Percentiles rank a stretch among this genome's conserved stretches.
Conservation (phyloP, 441 rosid genomes). For the Bruguiera hainesii region DNA sequence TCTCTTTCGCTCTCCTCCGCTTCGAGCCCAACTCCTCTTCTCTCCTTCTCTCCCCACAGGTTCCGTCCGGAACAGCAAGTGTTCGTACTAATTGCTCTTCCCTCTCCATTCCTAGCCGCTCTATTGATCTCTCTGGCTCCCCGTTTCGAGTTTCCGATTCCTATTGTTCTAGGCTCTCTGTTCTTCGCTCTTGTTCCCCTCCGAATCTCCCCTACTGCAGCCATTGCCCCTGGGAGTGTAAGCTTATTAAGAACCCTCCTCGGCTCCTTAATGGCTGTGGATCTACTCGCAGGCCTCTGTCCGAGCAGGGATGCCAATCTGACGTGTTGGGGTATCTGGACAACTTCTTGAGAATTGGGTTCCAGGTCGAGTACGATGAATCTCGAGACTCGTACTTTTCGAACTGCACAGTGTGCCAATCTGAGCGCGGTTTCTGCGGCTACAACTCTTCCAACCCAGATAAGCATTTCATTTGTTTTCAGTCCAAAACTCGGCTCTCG, state of each 20-base stretch:
- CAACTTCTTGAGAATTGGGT: slow-evolving; percentile 43
- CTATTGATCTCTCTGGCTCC: slow-evolving; percentile 57
- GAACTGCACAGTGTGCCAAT: slow-evolving; percentile 48
- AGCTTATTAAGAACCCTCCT: slow-evolving; percentile 50
- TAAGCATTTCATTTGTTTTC: slow-evolving; percentile 49
- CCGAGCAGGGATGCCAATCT: slow-evolving; percentile 63
- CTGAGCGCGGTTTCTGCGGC: slow-evolving; percentile 60
- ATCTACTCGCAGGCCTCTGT: slow-evolving; percentile 29
- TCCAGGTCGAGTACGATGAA: slow-evolving; percentile 65
- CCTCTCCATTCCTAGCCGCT: slow-evolving; percentile 37
- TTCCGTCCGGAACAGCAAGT: background rate
- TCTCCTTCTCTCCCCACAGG: slow-evolving; percentile 38
- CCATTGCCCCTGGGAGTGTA: slow-evolving; percentile 62
- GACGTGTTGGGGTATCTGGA: slow-evolving; percentile 54
- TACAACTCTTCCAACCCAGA: slow-evolving; percentile 60
- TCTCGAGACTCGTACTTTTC: slow-evolving; percentile 61
- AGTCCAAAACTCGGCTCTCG: slow-evolving; percentile 31
- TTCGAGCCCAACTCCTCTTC: slow-evolving; percentile 54
- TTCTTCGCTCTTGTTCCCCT: slow-evolving; percentile 59
- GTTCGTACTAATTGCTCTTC: slow-evolving; percentile 20
- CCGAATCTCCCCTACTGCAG: slow-evolving; percentile 51
- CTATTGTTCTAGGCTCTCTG: slow-evolving; percentile 68
- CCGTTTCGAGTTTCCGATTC: slow-evolving; percentile 71
- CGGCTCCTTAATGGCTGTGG: slow-evolving; percentile 58
- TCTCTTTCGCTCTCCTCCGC: slow-evolving; percentile 54